Percentiles rank a stretch among this genome's conserved stretches.
Conservation (phyloP, 345 rosid species). For the Litchi chinensis region DNA sequence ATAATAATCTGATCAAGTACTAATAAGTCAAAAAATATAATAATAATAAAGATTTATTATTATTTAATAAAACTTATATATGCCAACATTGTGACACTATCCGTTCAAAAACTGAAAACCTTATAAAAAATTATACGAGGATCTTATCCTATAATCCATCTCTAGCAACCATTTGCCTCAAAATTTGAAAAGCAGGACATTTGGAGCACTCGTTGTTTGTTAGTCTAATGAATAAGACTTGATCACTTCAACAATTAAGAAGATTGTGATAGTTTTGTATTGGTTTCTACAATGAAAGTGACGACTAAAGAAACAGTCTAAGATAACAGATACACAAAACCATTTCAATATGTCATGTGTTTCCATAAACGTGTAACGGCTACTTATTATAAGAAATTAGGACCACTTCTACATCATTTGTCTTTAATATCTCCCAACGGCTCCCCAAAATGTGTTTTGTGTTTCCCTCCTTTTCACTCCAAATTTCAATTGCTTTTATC, state of each 20-base stretch:
- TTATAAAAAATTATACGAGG: no score
- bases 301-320: background rate
- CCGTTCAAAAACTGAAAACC: no score
- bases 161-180: no score
- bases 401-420: constrained; percentile 14
- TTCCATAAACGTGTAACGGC: background rate
- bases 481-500: background rate
- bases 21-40: no score
- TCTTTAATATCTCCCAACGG: constrained; percentile 27
- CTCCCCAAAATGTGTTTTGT: background rate
- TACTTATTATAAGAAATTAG: background rate
- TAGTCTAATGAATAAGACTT: background rate
- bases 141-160: no score
- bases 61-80: no score
- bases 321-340: background rate
- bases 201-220: constrained; percentile 11
- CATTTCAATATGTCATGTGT: background rate
- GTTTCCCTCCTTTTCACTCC: constrained; percentile 28
- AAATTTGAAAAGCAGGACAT: no score
- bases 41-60: no score
- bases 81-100: no score
- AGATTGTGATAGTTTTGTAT: background rate
- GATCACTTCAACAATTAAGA: background rate
- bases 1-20: no score
- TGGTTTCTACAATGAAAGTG: no score